phyloP scores from a whole-genome alignment of 2,329 filamentous ascomycete genomes.

The Exophiala oligosperma region DNA sequence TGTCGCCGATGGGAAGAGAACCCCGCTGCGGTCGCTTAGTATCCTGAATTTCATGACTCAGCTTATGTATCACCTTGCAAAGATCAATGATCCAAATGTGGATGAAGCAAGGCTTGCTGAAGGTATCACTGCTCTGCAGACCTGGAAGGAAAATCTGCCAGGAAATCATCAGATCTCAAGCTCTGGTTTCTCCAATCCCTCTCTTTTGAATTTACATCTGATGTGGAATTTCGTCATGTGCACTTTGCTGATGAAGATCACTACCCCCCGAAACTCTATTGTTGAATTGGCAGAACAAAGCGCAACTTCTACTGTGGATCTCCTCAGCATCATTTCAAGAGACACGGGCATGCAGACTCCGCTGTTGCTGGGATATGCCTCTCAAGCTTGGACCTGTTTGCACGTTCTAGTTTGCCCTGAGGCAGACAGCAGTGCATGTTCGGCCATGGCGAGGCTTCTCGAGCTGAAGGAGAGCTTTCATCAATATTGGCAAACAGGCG shows the following conservation, averaged over 20 bases:
- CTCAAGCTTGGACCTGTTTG: not conserved
- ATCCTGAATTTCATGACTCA: not conserved
- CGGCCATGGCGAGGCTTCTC: not conserved
- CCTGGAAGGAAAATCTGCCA: not conserved
- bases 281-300: not conserved
- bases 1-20: not conserved
- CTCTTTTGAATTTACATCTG: not conserved
- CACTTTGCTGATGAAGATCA: not conserved
- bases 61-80: not conserved
- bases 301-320: not conserved
- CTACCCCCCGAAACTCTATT: not conserved
- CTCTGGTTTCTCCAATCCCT: not conserved
- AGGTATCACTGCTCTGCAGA: not conserved
- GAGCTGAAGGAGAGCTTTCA: not conserved
- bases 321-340: not conserved
- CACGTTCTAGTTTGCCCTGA: not conserved
- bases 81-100: not conserved
- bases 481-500: not conserved
- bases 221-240: constrained; percentile 5
- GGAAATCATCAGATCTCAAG: not conserved
- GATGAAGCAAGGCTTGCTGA: not conserved
- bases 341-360: not conserved
- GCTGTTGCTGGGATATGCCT: not conserved
- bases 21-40: not conserved
- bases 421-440: not conserved